Evolutionary conservation across 2,329 filamentous ascomycete species (phyloP), one percentile per base, ranked within the genome.

Genomic region (Neonectria sp.): DNA sequence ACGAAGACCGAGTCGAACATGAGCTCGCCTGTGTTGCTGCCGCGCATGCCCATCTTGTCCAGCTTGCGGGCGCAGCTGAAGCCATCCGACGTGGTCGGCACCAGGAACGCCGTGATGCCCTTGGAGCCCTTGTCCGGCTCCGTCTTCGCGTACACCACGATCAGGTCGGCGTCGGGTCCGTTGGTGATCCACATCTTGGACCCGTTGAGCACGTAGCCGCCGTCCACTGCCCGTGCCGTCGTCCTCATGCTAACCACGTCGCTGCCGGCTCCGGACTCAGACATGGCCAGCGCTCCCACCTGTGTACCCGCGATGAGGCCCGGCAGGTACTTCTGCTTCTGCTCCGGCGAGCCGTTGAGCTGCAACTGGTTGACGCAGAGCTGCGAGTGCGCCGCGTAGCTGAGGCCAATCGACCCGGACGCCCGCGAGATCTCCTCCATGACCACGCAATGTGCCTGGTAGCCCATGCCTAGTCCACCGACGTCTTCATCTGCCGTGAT

Each of bases 121-220:
- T 95, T 97, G 71, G 92, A 94, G 2, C 86, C 94, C 68, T 89
- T 91, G 13, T 91, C 88, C 1, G 95, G 95, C 65, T 91, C 88
- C 1, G 95, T 98, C 86, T 98, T 98, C 60, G 95, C 95, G 80
- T 99, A 99, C n/a, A 99, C 95, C 61, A 99, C 90, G 62, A 98
- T 91, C 48, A 92, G 86, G 80, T 97, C 89, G n/a, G 96, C 96
- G 79, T 98, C 95, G 1, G 95, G 95, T 5, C 95, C 94, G 82
- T 99, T 99, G 69, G 95, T 99, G 79, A 99, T 99, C 95, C 95
- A 99, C 95, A 98, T 98, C 87, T 99, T 98, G 68, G 92, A 93
- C 35, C 95, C 95, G 77, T 95, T 94, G 62, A 99, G 85, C 24
- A 95, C 69, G 80, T 93, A 98, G 31, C 95, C 95, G 40, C 95